Base-by-base conservation (phyloP, 768 basidiomycete species). In the Leccinum longicurvipes region DNA sequence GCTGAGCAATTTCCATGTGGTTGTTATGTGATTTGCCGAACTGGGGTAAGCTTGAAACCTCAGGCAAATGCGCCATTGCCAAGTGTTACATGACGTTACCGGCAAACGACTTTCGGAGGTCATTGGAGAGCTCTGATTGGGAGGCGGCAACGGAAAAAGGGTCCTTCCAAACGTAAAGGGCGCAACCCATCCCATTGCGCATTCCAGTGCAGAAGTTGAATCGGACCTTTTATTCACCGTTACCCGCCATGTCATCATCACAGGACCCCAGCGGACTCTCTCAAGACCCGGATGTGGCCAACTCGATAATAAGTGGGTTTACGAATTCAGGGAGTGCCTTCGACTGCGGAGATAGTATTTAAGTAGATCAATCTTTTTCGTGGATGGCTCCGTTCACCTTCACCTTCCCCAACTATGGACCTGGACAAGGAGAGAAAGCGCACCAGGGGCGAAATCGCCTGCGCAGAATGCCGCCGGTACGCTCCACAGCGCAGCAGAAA, bases 381-480 rank as follows among this genome's bases (percentile, higher is more conserved):
- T 15, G 6, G 21, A 19, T 19, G 25, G 25, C 28, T 17, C 12
- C 48, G 39, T 10, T n/a, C n/a, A n/a, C 24, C n/a, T 23, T 19
- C 21, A 29, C 27, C 23, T 53, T 31, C 47, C 24, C 19, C 34
- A 25, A 28, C 28, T 31, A 64, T 65, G 63, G 59, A 32, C 31
- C 17, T 50, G 28, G 56, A 19, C 53, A 70, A 60, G 41, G 67
- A 70, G 49, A 50, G 55, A 34, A 61, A 65, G n/a, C 60, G 68
- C 8, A 62, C 48, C 10, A 58, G 58, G 34, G 66, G 70, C 12
- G 66, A 72, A 34, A 65, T 72, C 41, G 65, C 70, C 12, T 71
- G 70, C 19, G 70, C 68, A 7, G 70, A 72, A 54, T 71, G 70
- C 55, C 65, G 68, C 19, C 51, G 70, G 68, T 70, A 36, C 45